Base-by-base conservation (phyloP, 106 monocot species). In the Posidonia australis region DNA sequence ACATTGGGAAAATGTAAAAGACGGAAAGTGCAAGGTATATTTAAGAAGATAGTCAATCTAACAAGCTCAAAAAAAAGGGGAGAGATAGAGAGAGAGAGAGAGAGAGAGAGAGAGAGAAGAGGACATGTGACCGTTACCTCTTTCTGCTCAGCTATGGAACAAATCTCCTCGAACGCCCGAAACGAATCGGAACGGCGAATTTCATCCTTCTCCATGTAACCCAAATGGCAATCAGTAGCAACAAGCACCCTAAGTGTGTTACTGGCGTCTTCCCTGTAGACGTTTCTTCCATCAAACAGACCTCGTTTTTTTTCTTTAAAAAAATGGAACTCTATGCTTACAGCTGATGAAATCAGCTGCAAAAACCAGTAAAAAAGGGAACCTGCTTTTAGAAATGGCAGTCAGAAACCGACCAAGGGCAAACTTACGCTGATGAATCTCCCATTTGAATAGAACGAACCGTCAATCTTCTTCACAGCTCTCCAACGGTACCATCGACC, bases 141-240 rank as follows among this genome's bases (percentile, higher is more conserved):
- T 16, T 83, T 84, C 62, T 98, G 85, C 46, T 90, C 87, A 27
- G 98, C 98, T 42, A 98, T 79, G 23, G 98, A 85, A 58, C 98
- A 98, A 28, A 98, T 88, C 75, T 98, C 98, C 44, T 98, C 98
- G 73, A 98, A 98, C n/a, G 98, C 91, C 49, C 79, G 84, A 70
- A 98, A 98, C 12, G 98, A 90, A 78, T 98, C 98, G 64, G 81
- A 87, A 53, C 98, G 82, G 16, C 98, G 87, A 62, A 98, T 74
- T 68, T 98, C 98, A 69, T 98, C 98, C 79, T 98, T 98, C 77
- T 98, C 98, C 98, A 98, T 85, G 46, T 98, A 98, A 57, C 98
- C 98, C 14, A 98, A 67, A 70, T 98, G 98, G 41, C 98, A 98
- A 62, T 98, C 98, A 58, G 98, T 98, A 42, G 98, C 98, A 56